Conservation (phyloP, 2,329 filamentous ascomycete species). For the Boeremia exigua region DNA sequence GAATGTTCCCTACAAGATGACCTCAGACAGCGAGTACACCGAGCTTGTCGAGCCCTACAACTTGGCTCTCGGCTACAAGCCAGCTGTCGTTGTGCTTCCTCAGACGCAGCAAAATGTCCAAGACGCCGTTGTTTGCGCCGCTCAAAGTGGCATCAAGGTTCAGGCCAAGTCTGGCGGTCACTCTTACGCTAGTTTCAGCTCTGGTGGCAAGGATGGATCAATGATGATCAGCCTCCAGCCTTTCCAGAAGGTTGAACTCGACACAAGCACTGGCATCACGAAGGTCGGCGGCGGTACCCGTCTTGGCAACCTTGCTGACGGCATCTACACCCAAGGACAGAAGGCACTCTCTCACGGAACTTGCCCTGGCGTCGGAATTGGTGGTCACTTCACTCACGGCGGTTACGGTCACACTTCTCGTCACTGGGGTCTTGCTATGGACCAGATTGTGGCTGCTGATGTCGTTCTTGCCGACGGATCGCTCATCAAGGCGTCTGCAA, state of each 20-base stretch:
- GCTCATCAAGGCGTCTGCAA: slow-evolving; percentile 43
- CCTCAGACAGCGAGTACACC: slow-evolving; percentile 30
- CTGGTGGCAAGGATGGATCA: slow-evolving; percentile 57
- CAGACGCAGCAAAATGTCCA: slow-evolving; percentile 61
- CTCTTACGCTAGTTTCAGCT: slow-evolving; percentile 63
- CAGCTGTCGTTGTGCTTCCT: slow-evolving; percentile 64
- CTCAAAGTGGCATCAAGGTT: slow-evolving; percentile 57
- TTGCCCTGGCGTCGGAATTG: slow-evolving; percentile 55
- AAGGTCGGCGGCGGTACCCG: slow-evolving; percentile 58
- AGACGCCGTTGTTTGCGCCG: slow-evolving; percentile 64
- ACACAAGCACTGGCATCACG: slow-evolving; percentile 50
- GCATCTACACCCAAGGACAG: slow-evolving; percentile 43
- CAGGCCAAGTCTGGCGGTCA: slow-evolving; percentile 70
- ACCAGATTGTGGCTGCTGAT: slow-evolving; percentile 43
- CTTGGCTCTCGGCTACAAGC: slow-evolving; percentile 49
- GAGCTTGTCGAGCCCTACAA: slow-evolving; percentile 47
- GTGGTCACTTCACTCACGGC: slow-evolving; percentile 46
- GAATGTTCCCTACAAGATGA: slow-evolving; percentile 42
- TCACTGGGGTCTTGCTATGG: slow-evolving; percentile 46
- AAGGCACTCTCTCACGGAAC: slow-evolving; percentile 59
- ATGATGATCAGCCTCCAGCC: slow-evolving; percentile 57
- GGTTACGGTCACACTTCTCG: slow-evolving; percentile 46
- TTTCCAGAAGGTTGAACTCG: slow-evolving; percentile 53
- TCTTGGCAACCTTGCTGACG: slow-evolving; percentile 50
- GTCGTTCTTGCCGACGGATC: slow-evolving; percentile 50